Evolutionary conservation across 2,329 filamentous ascomycete species (phyloP).

Genomic region (Zymoseptoria brevis): DNA sequence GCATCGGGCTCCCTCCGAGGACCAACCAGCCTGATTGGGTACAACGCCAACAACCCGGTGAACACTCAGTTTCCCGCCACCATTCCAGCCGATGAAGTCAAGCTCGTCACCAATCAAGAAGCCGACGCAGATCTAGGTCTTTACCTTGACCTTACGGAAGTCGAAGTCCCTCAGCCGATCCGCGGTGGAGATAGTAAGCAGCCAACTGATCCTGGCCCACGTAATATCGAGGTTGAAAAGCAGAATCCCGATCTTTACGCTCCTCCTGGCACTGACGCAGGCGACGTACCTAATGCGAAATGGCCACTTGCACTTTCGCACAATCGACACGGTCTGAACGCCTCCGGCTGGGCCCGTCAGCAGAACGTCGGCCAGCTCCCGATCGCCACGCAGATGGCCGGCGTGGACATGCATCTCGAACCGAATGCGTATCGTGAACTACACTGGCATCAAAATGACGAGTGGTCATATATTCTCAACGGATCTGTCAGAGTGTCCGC

Average conservation of each 20-base stretch:
- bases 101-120: slow-evolving; percentile 31
- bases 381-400: slow-evolving; percentile 35
- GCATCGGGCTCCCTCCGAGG: slow-evolving; percentile 32
- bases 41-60: slow-evolving; percentile 27
- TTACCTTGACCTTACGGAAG: slow-evolving; percentile 32
- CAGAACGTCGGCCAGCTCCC: slow-evolving; percentile 35
- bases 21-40: slow-evolving; percentile 27
- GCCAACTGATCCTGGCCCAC: slow-evolving; percentile 33
- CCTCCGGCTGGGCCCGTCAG: slow-evolving; percentile 36
- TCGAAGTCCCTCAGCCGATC: slow-evolving; percentile 37
- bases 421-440: slow-evolving; percentile 29
- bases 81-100: slow-evolving; percentile 30
- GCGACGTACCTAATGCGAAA: slow-evolving; percentile 34
- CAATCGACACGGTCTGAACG: slow-evolving; percentile 33
- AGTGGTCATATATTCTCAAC: slow-evolving; percentile 28
- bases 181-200: slow-evolving; percentile 28
- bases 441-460: slow-evolving; percentile 29
- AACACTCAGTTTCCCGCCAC: slow-evolving; percentile 26
- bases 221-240: slow-evolving; percentile 30
- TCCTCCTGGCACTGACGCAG: slow-evolving; percentile 34
- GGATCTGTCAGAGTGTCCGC: slow-evolving; percentile 24
- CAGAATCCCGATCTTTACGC: slow-evolving; percentile 35
- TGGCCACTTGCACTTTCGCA: slow-evolving; percentile 32
- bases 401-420: slow-evolving; percentile 34
- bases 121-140: slow-evolving; percentile 32